Evolutionary conservation across 2,329 filamentous ascomycete genomes (phyloP).

Genomic region (Dryadomyces sulphureus): DNA sequence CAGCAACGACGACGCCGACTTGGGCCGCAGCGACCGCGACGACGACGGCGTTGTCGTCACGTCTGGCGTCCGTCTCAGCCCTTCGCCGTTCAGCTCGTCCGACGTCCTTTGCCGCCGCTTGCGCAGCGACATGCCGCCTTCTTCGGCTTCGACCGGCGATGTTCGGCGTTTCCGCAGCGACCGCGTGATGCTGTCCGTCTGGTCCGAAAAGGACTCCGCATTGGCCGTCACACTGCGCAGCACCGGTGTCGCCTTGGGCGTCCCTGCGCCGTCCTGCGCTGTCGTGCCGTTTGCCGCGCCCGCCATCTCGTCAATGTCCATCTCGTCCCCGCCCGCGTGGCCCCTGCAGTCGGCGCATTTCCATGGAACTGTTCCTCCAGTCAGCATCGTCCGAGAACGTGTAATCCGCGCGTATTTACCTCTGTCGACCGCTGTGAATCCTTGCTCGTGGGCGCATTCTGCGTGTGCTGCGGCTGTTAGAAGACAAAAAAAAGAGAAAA

Average conservation of each 20-base stretch:
- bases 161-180: slow-evolving; percentile 74
- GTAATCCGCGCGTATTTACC: slow-evolving; percentile 32
- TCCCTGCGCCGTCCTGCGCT: slow-evolving; percentile 10
- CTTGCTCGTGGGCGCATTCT: slow-evolving; percentile 68
- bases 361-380: slow-evolving; percentile 21
- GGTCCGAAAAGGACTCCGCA: slow-evolving; percentile 60
- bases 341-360: slow-evolving; percentile 34
- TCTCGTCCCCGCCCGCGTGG: slow-evolving; percentile 12
- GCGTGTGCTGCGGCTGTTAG: slow-evolving; percentile 59
- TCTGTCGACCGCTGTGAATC: slow-evolving; percentile 44
- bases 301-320: slow-evolving; percentile 6
- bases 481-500: slow-evolving; percentile 8
- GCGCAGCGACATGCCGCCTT: slow-evolving; percentile 33
- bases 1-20: slow-evolving; percentile 22
- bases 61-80: slow-evolving; percentile 17
- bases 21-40: slow-evolving; percentile 45
- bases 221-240: slow-evolving; percentile 43
- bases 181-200: slow-evolving; percentile 57
- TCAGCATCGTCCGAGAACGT: slow-evolving; percentile 2
- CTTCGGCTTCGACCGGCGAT: slow-evolving; percentile 51
- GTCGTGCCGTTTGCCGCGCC: neutral
- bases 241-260: slow-evolving; percentile 55
- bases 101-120: slow-evolving; percentile 37
- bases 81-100: slow-evolving; percentile 25
- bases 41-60: slow-evolving; percentile 23